These are phyloP conservation scores for Fragilaria radians DNA, from an alignment of 108 stramenopile genomes.

Conservation along the genomic window DNA sequence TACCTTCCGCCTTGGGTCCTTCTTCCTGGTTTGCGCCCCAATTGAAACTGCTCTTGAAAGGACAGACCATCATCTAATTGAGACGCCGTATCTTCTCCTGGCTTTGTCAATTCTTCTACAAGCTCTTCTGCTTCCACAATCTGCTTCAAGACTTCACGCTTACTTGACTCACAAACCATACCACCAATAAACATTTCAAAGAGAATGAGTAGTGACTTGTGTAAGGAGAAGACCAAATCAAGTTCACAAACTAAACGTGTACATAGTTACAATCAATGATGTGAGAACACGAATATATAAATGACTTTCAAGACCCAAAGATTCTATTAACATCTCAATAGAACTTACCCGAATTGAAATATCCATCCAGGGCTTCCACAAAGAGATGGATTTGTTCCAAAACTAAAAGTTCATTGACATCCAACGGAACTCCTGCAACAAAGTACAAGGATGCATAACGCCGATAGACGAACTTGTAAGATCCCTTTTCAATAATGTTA, in stretches of 20 bases:
- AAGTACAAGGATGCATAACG: conserved; percentile 86
- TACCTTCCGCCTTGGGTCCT: conserved; percentile 28
- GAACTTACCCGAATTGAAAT: conserved; percentile 81
- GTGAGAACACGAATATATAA: background rate
- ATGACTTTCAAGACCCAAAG: background rate
- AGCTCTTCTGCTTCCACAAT: conserved; percentile 83
- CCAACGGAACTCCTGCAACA: conserved; percentile 72
- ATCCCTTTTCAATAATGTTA: conserved; percentile 96
- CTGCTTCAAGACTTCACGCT: conserved; percentile 74
- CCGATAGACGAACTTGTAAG: conserved; percentile 88
- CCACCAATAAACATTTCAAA: conserved; percentile 96
- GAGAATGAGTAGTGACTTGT: conserved; percentile 89
- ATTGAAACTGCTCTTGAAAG: conserved; percentile 84
- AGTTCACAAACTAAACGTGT: conserved; percentile 81
- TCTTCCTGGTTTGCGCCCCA: conserved; percentile 79
- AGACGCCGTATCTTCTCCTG: conserved; percentile 81
- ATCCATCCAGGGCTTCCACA: conserved; percentile 96
- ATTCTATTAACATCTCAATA: background rate
- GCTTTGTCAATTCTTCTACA: conserved; percentile 81
- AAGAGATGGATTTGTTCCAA: conserved; percentile 97
- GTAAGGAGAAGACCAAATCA: conserved; percentile 96
- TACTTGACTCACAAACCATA: conserved; percentile 81
- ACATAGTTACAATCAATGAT: background rate
- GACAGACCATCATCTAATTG: conserved; percentile 81
- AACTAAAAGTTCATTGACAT: conserved; percentile 81